A percentile compares a stretch with the other conserved stretches of the same genome.
phyloP scores from a whole-genome alignment of 179 eudicot genomes.

The Beta lomatogona region DNA sequence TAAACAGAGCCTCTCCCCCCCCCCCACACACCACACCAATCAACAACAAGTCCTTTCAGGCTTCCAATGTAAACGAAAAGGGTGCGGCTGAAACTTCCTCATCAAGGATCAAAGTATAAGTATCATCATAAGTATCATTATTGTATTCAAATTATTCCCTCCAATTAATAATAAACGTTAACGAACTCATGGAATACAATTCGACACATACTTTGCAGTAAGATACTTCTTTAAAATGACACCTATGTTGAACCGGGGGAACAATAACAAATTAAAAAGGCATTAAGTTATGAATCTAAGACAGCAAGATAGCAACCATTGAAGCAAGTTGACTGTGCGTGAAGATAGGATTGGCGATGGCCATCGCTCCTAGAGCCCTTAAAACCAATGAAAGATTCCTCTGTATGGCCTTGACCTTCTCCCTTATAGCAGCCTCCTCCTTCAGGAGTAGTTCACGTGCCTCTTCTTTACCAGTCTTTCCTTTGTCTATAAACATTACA shows the following conservation, averaged over 20 bases:
- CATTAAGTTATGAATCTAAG: background rate
- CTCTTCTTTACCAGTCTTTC: slow-evolving; percentile 94
- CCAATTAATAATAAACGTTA: background rate
- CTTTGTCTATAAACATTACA: slow-evolving; percentile 58
- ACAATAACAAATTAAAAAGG: background rate
- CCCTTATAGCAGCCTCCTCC: slow-evolving; percentile 75
- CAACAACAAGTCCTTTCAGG: too few species aligned
- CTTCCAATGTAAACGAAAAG: too few species aligned
- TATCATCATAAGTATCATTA: too few species aligned
- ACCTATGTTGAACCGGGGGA: background rate
- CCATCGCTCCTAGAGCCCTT: slow-evolving; percentile 89
- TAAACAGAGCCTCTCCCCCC: too few species aligned
- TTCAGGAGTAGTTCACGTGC: slow-evolving; percentile 87
- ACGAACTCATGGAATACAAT: too few species aligned
- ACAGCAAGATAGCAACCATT: slow-evolving; percentile 56
- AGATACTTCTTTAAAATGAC: background rate
- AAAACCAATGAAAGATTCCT: slow-evolving; percentile 69
- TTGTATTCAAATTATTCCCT: background rate
- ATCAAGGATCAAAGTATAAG: too few species aligned
- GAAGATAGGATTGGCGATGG: slow-evolving; percentile 86
- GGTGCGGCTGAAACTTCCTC: too few species aligned
- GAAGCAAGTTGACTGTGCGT: slow-evolving; percentile 94
- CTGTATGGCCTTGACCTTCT: slow-evolving; percentile 65
- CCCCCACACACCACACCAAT: too few species aligned
- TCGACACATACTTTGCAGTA: too few species aligned